phyloP scores from a whole-genome alignment of 257 asterid genomes.

The Eustoma russellianum region DNA sequence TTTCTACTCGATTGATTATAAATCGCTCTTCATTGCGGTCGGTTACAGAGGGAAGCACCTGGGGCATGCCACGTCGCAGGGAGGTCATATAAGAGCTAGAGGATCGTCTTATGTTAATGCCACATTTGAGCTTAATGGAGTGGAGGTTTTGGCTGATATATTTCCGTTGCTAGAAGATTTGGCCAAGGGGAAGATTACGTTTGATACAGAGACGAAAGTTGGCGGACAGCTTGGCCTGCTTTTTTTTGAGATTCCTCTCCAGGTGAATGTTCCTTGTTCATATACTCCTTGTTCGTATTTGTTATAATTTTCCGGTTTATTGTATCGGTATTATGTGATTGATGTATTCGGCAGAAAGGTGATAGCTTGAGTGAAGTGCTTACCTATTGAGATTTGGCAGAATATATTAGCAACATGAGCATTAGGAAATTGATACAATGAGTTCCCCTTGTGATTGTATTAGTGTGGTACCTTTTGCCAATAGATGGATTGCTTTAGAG shows the following conservation, averaged over 20 bases:
- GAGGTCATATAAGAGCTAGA: slow-evolving; percentile 50
- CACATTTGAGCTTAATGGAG: slow-evolving; percentile 57
- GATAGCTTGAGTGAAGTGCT: no score
- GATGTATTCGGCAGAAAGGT: no score
- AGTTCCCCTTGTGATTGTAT: no score
- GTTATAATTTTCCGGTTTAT: no score
- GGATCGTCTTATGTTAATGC: slow-evolving; percentile 62
- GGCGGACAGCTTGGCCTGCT: slow-evolving; percentile 48
- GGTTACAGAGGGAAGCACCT: slow-evolving; percentile 70
- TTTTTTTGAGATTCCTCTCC: slow-evolving; percentile 48
- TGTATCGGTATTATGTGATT: no score
- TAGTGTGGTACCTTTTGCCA: no score
- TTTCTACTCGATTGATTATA: slow-evolving; percentile 54
- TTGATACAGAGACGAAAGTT: slow-evolving; percentile 59
- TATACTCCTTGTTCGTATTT: no score
- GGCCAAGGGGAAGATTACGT: slow-evolving; percentile 48
- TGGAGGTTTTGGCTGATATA: slow-evolving; percentile 52
- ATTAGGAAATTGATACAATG: no score
- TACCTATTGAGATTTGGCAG: no score
- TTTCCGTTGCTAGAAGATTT: slow-evolving; percentile 59
- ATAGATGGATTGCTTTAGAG: no score
- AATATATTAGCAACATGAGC: no score
- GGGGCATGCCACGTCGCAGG: slow-evolving; percentile 48
- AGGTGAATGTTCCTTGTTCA: slow-evolving; percentile 33
- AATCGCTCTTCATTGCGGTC: slow-evolving; percentile 37